Evolutionary conservation across 202 grass and related monocot genomes (phyloP).

Genomic region (Panicum virgatum): DNA sequence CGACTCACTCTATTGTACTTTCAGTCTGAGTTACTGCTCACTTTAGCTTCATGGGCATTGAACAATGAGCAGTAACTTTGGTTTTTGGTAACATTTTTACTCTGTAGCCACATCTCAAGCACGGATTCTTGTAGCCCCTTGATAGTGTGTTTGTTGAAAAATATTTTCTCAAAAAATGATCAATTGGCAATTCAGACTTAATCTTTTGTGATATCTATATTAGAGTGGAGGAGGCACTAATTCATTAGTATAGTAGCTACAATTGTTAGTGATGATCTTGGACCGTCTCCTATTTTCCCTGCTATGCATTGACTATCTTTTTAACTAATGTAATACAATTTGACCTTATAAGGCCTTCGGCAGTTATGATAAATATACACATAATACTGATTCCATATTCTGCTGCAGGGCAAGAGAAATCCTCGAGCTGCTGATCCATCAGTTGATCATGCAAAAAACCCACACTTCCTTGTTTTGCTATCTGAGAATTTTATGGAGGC

Average conservation of each 20-base stretch:
- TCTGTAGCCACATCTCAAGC: background rate
- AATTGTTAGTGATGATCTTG: conserved; percentile 17
- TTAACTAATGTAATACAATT: background rate
- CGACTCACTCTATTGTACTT: background rate
- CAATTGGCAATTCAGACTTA: background rate
- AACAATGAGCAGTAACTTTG: background rate
- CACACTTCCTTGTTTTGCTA: conserved; percentile 78
- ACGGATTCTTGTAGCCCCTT: background rate
- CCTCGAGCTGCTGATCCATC: conserved; percentile 70
- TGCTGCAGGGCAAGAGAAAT: conserved; percentile 83
- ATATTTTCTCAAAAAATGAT: background rate
- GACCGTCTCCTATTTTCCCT: background rate
- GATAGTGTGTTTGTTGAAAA: background rate
- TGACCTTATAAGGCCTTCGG: conserved; percentile 5
- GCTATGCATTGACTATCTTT: background rate
- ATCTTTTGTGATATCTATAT: background rate
- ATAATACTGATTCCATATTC: conserved; percentile 30
- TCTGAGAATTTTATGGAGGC: conserved; percentile 95
- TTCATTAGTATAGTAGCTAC: conserved; percentile 28
- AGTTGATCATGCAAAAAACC: conserved; percentile 77
- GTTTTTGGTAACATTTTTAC: background rate
- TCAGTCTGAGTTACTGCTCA: background rate
- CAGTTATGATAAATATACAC: background rate
- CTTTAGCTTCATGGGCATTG: background rate
- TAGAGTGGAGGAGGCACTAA: background rate